Conservation (phyloP, 129 eudicot genomes). For the Silybum marianum region DNA sequence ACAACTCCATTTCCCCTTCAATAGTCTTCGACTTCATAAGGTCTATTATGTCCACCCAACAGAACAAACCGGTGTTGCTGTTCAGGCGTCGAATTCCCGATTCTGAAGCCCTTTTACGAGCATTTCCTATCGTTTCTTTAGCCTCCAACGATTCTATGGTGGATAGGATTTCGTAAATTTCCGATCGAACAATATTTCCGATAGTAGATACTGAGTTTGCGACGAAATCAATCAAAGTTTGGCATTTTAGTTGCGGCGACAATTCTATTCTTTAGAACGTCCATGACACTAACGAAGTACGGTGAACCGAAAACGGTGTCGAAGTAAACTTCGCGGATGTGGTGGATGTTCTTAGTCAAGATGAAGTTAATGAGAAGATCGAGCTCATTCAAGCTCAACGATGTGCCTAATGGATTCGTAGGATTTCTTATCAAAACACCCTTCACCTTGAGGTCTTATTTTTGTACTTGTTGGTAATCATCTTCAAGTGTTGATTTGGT, state of each 20-base stretch:
- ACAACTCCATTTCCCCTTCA: conserved; percentile 73
- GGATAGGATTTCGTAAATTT: conserved; percentile 55
- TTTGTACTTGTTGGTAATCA: conserved; percentile 53
- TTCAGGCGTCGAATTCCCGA: conserved; percentile 66
- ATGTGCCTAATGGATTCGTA: conserved; percentile 82
- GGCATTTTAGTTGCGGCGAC: conserved; percentile 91
- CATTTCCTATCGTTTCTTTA: conserved; percentile 51
- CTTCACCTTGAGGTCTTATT: conserved; percentile 74
- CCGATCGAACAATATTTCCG: conserved; percentile 68
- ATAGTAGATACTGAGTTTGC: conserved; percentile 79
- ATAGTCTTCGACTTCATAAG: conserved; percentile 55
- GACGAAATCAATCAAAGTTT: conserved; percentile 86
- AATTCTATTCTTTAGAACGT: conserved; percentile 47
- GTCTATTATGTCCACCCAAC: conserved; percentile 95
- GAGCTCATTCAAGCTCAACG: conserved; percentile 61
- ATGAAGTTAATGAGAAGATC: conserved; percentile 63
- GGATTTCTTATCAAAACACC: conserved; percentile 88
- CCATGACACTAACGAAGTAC: conserved; percentile 62
- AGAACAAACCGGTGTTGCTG: conserved; percentile 74
- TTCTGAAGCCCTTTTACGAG: conserved; percentile 58
- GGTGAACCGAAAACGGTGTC: conserved; percentile 73
- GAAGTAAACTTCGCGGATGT: conserved; percentile 78
- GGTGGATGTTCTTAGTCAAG: conserved; percentile 58
- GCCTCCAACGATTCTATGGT: conserved; percentile 56
- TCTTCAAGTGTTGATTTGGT: too few relatives aligned